Evolutionary conservation across 1,284 basidiomycete species (phyloP).

Genomic region (Anthracocystis setariae): DNA sequence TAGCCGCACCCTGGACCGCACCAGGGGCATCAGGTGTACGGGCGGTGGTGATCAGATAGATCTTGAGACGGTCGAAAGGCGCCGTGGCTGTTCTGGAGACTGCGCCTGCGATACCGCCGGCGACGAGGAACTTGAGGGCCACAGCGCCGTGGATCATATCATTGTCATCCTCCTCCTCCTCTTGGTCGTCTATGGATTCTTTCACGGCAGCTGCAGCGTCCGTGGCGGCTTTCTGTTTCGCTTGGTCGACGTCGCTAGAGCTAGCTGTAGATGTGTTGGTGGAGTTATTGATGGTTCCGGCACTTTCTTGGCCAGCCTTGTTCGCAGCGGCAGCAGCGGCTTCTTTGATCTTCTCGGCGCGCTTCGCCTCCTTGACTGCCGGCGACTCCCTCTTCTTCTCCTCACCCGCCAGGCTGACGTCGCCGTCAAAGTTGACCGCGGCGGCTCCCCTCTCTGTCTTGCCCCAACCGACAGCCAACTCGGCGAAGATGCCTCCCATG

Average conservation of each 20-base stretch:
- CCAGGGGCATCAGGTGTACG: constrained; percentile 29
- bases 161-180: constrained; percentile 73
- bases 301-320: constrained; percentile 23
- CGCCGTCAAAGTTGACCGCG: constrained; percentile 63
- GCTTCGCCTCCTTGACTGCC: constrained; percentile 52
- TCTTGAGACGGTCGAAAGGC: constrained; percentile 95
- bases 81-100: constrained; percentile 96
- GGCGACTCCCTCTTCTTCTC: constrained; percentile 54
- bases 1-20: constrained; percentile 24
- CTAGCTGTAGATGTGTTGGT: neutral
- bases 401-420: constrained; percentile 62
- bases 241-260: constrained; percentile 9
- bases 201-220: constrained; percentile 27
- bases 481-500: constrained; percentile 65
- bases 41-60: constrained; percentile 88
- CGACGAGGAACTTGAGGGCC: constrained; percentile 87
- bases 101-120: constrained; percentile 94
- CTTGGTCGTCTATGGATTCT: constrained; percentile 51
- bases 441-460: constrained; percentile 62
- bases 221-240: constrained; percentile 31
- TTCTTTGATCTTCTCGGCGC: constrained; percentile 44
- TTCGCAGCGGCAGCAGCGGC: constrained; percentile 35
- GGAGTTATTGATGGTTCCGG: constrained; percentile 1
- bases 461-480: constrained; percentile 62
- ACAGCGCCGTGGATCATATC: constrained; percentile 77